Conservation (phyloP, 352 stramenopile species). For the Phytophthora crassamura region DNA sequence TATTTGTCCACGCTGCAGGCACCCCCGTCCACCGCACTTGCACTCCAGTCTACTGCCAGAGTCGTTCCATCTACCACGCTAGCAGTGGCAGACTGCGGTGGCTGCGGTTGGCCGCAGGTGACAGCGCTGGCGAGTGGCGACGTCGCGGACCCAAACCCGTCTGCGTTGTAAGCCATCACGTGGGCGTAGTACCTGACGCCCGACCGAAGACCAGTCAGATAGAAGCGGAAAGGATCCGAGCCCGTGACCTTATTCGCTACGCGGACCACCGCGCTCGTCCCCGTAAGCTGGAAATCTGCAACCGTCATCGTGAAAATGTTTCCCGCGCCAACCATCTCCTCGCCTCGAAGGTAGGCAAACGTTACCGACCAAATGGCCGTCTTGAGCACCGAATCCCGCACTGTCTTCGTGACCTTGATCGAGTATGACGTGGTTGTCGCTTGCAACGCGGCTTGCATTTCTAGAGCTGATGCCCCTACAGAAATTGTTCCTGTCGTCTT, state of each 20-base stretch:
- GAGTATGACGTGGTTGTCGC: conserved; percentile 87
- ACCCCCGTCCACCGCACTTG: conserved; percentile 33
- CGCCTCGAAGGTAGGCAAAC: conserved; percentile 92
- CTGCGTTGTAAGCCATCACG: conserved; percentile 83
- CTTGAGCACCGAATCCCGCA: conserved; percentile 49
- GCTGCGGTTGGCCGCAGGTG: conserved; percentile 60
- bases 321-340: conserved; percentile 92
- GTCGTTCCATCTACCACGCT: conserved; percentile 65
- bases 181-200: conserved; percentile 78
- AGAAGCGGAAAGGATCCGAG: conserved; percentile 88
- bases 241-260: conserved; percentile 91
- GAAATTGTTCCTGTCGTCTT: conserved; percentile 77
- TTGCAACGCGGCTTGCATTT: conserved; percentile 87
- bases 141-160: conserved; percentile 43
- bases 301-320: conserved; percentile 89
- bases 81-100: conserved; percentile 52
- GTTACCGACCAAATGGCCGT: conserved; percentile 93
- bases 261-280: conserved; percentile 61
- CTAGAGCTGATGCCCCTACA: conserved; percentile 75
- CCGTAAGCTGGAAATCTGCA: conserved; percentile 60
- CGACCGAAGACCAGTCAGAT: conserved; percentile 59
- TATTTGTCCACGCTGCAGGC: conserved; percentile 68
- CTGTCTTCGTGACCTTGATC: conserved; percentile 71
- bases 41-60: conserved; percentile 56
- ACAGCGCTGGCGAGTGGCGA: conserved; percentile 65